Percentiles rank a stretch among this genome's conserved stretches.
These are phyloP conservation scores for Botrytis sinoallii DNA, from an alignment of 2,329 filamentous ascomycete genomes.

Conservation along the genomic window DNA sequence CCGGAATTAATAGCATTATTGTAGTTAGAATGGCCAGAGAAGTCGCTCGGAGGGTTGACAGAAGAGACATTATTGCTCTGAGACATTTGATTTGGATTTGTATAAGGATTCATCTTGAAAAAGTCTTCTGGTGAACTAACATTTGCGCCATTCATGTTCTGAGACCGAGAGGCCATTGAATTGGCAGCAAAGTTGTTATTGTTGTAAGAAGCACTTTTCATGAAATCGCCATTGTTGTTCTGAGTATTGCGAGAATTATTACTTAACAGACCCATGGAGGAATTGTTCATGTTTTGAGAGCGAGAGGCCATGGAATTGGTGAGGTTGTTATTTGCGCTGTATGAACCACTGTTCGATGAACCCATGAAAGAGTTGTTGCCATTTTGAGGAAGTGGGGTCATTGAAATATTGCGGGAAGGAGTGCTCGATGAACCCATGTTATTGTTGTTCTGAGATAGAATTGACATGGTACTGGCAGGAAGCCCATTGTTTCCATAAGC, in stretches of 20 bases:
- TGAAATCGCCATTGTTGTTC: not conserved
- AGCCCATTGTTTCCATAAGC: not conserved
- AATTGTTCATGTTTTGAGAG: not conserved
- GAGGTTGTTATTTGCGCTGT: not conserved
- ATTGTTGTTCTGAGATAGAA: not conserved
- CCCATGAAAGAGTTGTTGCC: not conserved
- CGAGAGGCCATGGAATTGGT: not conserved
- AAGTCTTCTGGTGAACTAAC: not conserved
- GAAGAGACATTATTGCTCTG: not conserved
- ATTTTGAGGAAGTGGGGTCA: not conserved
- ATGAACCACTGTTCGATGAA: not conserved
- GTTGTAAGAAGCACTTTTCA: not conserved
- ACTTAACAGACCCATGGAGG: not conserved
- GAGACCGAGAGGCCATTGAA: not conserved
- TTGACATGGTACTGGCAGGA: not conserved
- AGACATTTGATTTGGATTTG: not conserved
- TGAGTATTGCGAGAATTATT: not conserved
- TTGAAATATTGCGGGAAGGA: not conserved
- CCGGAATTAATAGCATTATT: not conserved
- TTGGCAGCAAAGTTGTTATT: not conserved
- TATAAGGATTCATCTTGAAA: not conserved
- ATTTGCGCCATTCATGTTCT: not conserved
- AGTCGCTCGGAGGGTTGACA: not conserved
- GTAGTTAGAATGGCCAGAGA: not conserved
- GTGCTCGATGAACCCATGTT: not conserved